A percentile compares a stretch with the other conserved stretches of the same genome.
Evolutionary conservation across 2,329 filamentous ascomycete genomes (phyloP).

Genomic region (Colletotrichum sp.): DNA sequence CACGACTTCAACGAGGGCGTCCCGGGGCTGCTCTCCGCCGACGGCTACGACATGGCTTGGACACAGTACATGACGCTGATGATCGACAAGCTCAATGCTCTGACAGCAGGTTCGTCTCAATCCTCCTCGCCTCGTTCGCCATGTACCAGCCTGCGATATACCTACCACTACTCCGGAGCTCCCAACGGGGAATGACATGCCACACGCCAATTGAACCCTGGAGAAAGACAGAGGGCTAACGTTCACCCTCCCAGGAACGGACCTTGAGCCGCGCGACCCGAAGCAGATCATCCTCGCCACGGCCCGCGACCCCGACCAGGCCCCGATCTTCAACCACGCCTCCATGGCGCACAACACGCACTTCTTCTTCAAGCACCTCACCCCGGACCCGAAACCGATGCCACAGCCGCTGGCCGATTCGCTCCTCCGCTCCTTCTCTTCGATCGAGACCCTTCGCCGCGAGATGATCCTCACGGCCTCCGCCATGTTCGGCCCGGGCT

Average conservation of each 20-base stretch:
- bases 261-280: constrained; percentile 63
- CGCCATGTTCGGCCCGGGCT: constrained; percentile 96
- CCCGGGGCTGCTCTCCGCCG: constrained; percentile 71
- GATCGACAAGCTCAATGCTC: constrained; percentile 75
- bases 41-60: constrained; percentile 80
- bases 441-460: constrained; percentile 78
- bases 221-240: background rate
- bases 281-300: constrained; percentile 75
- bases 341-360: constrained; percentile 94
- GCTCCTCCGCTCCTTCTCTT: constrained; percentile 77
- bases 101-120: constrained; percentile 69
- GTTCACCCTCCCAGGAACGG: constrained; percentile 55
- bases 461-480: constrained; percentile 83
- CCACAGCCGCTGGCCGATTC: constrained; percentile 59
- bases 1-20: constrained; percentile 60
- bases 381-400: constrained; percentile 53
- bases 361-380: constrained; percentile 74
- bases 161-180: background rate
- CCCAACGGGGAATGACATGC: background rate
- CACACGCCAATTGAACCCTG: background rate
- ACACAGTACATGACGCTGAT: constrained; percentile 79
- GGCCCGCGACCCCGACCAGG: constrained; percentile 78
- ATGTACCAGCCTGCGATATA: background rate
- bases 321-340: constrained; percentile 91
- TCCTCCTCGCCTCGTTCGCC: background rate